Conservation (phyloP, 2,329 filamentous ascomycete genomes). For the Xylaria sp. region DNA sequence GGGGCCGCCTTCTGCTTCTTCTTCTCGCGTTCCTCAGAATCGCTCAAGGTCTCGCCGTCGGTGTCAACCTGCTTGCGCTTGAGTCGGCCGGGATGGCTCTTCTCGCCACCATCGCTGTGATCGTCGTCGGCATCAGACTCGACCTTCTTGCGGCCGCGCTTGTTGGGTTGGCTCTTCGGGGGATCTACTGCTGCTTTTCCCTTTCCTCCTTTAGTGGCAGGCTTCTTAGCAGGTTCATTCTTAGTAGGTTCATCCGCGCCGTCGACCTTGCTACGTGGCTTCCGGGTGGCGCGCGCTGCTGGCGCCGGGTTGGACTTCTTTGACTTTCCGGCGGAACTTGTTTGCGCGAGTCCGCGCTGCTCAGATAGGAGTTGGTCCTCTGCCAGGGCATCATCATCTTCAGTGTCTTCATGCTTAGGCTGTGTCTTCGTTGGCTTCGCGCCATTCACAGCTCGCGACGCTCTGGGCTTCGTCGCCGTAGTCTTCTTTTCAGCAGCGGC, state of each 20-base stretch:
- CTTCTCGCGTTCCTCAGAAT: conserved; percentile 1
- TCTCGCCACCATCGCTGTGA: not conserved
- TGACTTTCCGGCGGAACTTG: no score
- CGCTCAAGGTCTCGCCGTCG: conserved; percentile 1
- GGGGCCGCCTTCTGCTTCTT: conserved; percentile 16
- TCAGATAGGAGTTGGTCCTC: no score
- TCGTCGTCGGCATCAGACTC: not conserved
- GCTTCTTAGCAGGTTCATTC: conserved; percentile 12
- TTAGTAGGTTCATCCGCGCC: conserved; percentile 15
- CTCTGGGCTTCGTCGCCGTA: not conserved
- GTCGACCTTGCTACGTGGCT: conserved; percentile 20
- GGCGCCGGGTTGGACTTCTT: no score
- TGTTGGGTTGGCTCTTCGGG: not conserved
- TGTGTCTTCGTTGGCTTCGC: no score
- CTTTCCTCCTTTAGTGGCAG: conserved; percentile 2
- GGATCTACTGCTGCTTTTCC: not conserved
- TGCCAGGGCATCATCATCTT: no score
- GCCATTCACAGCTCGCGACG: no score
- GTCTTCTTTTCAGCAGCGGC: not conserved
- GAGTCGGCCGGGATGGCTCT: not conserved
- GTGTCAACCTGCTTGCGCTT: conserved; percentile 18
- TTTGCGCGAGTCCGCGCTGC: no score
- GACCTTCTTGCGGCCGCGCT: not conserved
- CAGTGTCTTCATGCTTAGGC: no score
- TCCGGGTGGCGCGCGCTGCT: no score